Percentiles rank a stretch among this genome's conserved stretches.
Evolutionary conservation across 768 basidiomycete genomes (phyloP).

Genomic region (Termitomyces sp.): DNA sequence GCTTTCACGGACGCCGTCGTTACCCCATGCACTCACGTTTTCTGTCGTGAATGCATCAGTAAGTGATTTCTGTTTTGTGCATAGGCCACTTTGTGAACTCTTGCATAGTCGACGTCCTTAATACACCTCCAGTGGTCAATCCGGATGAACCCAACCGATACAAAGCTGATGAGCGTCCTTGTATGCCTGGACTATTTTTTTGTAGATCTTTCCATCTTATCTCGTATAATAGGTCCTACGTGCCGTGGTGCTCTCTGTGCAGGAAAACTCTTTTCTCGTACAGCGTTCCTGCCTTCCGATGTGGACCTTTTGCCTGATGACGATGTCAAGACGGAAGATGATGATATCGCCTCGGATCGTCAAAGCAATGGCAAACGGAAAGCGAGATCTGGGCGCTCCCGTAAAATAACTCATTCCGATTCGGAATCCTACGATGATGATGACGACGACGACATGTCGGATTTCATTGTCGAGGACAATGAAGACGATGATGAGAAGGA

Average conservation of each 20-base stretch:
- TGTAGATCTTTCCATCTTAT: background rate
- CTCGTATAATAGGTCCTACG: constrained; percentile 41
- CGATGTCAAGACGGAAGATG: constrained; percentile 29
- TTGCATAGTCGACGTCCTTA: constrained; percentile 39
- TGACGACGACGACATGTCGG: constrained; percentile 40
- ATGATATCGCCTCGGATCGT: background rate
- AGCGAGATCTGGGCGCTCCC: constrained; percentile 9
- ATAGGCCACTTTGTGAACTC: background rate
- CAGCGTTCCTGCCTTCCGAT: constrained; percentile 60
- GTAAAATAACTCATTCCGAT: constrained; percentile 4
- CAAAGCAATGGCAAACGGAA: constrained; percentile 22
- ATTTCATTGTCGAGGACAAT: constrained; percentile 50
- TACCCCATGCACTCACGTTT: constrained; percentile 58
- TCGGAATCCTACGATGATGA: constrained; percentile 16
- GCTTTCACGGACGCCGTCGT: constrained; percentile 48
- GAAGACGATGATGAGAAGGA: constrained; percentile 57
- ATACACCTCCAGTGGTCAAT: constrained; percentile 31
- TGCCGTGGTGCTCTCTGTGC: constrained; percentile 52
- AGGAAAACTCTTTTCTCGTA: constrained; percentile 48
- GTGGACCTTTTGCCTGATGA: constrained; percentile 30
- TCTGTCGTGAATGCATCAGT: constrained; percentile 61
- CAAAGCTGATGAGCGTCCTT: constrained; percentile 44
- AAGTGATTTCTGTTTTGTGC: constrained; percentile 10
- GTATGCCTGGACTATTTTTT: constrained; percentile 28
- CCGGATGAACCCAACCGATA: constrained; percentile 31